Conservation (phyloP, 164 flowering plant species). For the Euptelea pleiosperma region DNA sequence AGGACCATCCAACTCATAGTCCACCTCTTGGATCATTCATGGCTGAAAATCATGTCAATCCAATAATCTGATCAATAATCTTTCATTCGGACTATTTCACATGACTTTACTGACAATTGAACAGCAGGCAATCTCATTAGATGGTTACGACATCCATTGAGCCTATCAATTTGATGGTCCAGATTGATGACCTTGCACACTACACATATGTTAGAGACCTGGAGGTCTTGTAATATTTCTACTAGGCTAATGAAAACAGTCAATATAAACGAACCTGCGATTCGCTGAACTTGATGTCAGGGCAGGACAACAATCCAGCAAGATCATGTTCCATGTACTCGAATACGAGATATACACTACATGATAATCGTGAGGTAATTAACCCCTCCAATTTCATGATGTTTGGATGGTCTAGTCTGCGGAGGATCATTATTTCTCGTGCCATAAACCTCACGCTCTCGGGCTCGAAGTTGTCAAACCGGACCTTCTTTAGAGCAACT, state of each 20-base stretch:
- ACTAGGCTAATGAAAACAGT: not conserved
- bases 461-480: conserved; percentile 79
- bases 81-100: too few relatives aligned
- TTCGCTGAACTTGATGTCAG: conserved; percentile 73
- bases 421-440: conserved; percentile 80
- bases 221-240: not conserved
- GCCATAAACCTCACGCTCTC: conserved; percentile 97
- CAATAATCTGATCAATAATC: too few relatives aligned
- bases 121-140: too few relatives aligned
- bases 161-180: not conserved
- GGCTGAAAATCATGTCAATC: too few relatives aligned
- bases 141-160: too few relatives aligned
- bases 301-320: conserved; percentile 64
- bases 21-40: not conserved
- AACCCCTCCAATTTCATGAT: conserved; percentile 81
- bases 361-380: conserved; percentile 68
- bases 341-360: conserved; percentile 84
- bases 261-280: conserved; percentile 62
- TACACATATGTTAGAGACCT: not conserved
- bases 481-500: conserved; percentile 83
- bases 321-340: conserved; percentile 99
- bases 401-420: conserved; percentile 86
- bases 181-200: not conserved
- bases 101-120: too few relatives aligned
- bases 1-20: not conserved